phyloP scores from a whole-genome alignment of 805 yeast genomes.

The Starmerella etchellsii region DNA sequence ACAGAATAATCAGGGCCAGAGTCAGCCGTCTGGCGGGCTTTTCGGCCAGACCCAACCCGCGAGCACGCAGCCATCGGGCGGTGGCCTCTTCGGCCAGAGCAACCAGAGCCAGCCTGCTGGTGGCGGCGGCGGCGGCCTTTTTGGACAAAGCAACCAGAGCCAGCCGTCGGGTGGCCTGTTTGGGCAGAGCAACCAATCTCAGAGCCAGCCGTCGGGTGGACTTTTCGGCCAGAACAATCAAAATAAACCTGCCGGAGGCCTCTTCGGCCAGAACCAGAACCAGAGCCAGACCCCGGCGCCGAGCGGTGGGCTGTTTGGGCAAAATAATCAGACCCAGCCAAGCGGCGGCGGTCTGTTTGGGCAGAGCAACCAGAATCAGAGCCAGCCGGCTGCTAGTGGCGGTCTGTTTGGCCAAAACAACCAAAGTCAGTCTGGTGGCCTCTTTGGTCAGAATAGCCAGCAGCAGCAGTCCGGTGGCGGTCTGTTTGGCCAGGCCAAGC shows the following conservation, averaged over 20 bases:
- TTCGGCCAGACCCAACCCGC: background rate
- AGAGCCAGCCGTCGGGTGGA: too few species aligned
- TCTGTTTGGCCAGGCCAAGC: constrained; percentile 2
- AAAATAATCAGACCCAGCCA: background rate
- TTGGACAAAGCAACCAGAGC: constrained; percentile 1
- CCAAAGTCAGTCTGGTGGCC: constrained; percentile 1
- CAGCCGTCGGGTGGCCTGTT: constrained; percentile 4
- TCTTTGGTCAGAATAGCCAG: background rate
- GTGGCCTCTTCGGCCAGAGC: background rate
- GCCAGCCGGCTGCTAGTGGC: constrained; percentile 2
- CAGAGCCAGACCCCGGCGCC: background rate
- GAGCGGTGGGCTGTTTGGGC: constrained; percentile 8
- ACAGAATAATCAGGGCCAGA: background rate
- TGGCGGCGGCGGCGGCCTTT: constrained; percentile 1
- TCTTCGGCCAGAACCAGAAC: background rate
- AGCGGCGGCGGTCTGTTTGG: constrained; percentile 4
- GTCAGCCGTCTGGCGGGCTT: background rate
- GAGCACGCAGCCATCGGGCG: background rate
- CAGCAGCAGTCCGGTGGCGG: constrained; percentile 1
- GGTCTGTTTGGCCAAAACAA: constrained; percentile 7
- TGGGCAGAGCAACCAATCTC: constrained; percentile 1
- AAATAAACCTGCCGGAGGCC: background rate
- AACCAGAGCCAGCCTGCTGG: background rate
- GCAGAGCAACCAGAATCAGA: background rate
- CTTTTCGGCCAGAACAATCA: too few species aligned